Base-by-base conservation (phyloP, 306 rosid genomes). In the Quercus glauca region DNA sequence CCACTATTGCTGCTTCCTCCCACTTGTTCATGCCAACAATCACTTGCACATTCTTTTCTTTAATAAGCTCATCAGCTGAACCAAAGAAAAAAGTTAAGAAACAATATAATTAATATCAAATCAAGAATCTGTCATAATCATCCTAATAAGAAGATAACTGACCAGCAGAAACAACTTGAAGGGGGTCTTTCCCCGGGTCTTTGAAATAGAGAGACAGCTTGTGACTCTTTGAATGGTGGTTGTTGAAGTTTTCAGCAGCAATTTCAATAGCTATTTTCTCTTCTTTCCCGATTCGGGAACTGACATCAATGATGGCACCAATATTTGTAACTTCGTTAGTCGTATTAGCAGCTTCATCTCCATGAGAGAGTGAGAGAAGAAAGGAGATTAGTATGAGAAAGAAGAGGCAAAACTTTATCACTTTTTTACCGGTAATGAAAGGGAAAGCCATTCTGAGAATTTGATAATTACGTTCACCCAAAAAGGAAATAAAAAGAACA, bases 1-100 rank as follows among this genome's bases (percentile, higher is more conserved):
- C 93, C 23, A 90, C 93, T 58, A 82, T 68, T 58, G 87, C 76
- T 70, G 90, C 87, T 87, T 87, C 93, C 51, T 78, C 78, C 93
- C 93, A 87, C 55, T 79, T 75, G 17, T 85, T 86, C 88, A 87
- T 82, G 78, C 90, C 91, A 80, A 87, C 59, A 18, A 90, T 67
- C 4, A 74, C 86, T 65, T 84, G 1, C 20, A 87, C 87, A 41
- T 82, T 84, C 29, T 76, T 75, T 41, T 86, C 55, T 14, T 72
- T 60, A 53, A 84, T 87, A 13, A 87, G 56, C n/a, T 88, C 77
- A 69, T 86, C 77, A 78, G 88, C 91, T 87, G 82, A 10, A 87
- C 5, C 20, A 78, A 63, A 67, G 74, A 29, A 37, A 5, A 1
- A 3, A 3, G 37, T 5, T 12, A 58, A 67, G 35, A 64, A 35